Percentiles rank a stretch among this genome's conserved stretches.
These are phyloP conservation scores for Stereum hirsutum DNA, from an alignment of 1,284 basidiomycete genomes.

Conservation along the genomic window DNA sequence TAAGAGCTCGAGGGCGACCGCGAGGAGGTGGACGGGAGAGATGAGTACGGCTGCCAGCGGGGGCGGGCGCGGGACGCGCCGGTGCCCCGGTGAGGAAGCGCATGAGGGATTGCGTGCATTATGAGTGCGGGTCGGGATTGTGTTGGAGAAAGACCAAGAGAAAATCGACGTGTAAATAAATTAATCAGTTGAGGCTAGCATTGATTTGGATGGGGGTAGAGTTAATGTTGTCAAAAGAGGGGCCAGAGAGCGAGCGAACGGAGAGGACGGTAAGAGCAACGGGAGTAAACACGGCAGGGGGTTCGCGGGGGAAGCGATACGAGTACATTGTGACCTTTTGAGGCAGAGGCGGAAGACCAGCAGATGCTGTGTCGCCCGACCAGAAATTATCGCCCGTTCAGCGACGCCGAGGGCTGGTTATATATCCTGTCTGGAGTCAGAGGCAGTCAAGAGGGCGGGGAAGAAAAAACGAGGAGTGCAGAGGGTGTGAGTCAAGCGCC, in stretches of 20 bases:
- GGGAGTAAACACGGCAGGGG: not conserved
- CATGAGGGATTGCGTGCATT: constrained; percentile 52
- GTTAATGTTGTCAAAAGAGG: not conserved
- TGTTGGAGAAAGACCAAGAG: constrained; percentile 11
- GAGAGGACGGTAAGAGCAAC: not conserved
- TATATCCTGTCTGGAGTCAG: not conserved
- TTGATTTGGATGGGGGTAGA: constrained; percentile 1
- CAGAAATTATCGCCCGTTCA: too few species aligned
- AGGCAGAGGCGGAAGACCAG: constrained; percentile 8
- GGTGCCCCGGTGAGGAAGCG: constrained; percentile 58
- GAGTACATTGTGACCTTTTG: constrained; percentile 1
- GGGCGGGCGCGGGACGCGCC: constrained; percentile 53
- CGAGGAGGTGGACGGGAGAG: constrained; percentile 28
- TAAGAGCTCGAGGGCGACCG: constrained; percentile 34
- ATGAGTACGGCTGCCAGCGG: constrained; percentile 69
- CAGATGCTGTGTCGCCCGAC: too few species aligned
- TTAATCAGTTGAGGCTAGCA: constrained; percentile 12
- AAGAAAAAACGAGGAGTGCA: not conserved
- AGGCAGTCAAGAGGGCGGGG: not conserved
- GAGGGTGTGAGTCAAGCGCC: not conserved
- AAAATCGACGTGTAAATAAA: too few species aligned
- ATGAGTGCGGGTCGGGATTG: constrained; percentile 13
- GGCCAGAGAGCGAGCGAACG: not conserved
- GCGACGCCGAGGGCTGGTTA: constrained; percentile 1
- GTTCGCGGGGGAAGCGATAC: not conserved